Evolutionary conservation across 2,329 filamentous ascomycete species (phyloP).

Genomic region (Lachnellula suecica): DNA sequence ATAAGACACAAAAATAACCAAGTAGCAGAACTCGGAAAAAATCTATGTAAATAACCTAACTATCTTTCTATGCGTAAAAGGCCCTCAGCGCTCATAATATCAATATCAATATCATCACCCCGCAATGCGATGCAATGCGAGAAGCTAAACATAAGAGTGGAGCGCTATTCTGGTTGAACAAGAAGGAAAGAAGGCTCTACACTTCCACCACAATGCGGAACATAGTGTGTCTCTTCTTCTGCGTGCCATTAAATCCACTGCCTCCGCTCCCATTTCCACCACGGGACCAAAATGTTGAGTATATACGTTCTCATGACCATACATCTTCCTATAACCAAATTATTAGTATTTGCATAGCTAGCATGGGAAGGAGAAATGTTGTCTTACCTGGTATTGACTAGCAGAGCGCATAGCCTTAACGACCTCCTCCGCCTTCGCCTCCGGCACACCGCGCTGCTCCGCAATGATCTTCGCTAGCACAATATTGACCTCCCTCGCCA

Average conservation of each 20-base stretch:
- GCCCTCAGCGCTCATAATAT: background rate
- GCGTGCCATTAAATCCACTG: background rate
- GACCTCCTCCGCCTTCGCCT: slow-evolving; percentile 89
- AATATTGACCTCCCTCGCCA: slow-evolving; percentile 90
- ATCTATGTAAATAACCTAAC: background rate
- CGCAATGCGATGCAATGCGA: too few species aligned
- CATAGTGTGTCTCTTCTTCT: too few species aligned
- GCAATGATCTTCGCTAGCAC: slow-evolving; percentile 86
- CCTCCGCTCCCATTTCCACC: background rate
- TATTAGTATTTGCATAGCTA: slow-evolving; percentile 2
- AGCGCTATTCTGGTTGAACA: too few species aligned
- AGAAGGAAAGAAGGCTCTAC: too few species aligned
- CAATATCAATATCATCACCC: too few species aligned
- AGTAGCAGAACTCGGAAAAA: background rate
- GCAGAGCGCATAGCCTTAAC: slow-evolving; percentile 95
- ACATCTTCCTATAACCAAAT: slow-evolving; percentile 59
- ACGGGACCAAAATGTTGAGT: background rate
- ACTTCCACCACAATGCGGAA: background rate
- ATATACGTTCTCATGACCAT: slow-evolving; percentile 46
- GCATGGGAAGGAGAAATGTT: background rate
- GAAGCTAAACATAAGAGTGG: too few species aligned
- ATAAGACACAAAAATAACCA: background rate
- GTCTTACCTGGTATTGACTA: slow-evolving; percentile 87
- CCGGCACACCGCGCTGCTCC: slow-evolving; percentile 76
- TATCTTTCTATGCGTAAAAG: background rate